Evolutionary conservation across 2,329 filamentous ascomycete species (phyloP).

Genomic region (Grosmannia serpens): DNA sequence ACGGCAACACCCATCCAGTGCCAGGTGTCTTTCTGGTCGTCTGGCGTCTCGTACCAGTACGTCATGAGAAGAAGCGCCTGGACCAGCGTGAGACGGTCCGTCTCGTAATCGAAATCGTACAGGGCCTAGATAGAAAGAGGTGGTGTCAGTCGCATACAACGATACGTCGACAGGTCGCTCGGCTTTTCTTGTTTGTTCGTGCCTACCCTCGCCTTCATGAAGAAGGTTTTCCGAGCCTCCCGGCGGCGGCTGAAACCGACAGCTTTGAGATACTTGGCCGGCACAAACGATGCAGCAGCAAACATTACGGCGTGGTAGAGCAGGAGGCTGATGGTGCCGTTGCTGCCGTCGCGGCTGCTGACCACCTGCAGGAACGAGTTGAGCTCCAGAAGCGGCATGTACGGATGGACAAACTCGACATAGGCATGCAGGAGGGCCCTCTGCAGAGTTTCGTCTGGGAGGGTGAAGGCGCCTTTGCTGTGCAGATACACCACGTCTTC

Average conservation of each 20-base stretch:
- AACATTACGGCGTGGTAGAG: constrained; percentile 96
- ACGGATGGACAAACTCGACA: constrained; percentile 83
- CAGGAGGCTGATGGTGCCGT: constrained; percentile 68
- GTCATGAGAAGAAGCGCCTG: constrained; percentile 87
- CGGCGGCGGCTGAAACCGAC: constrained; percentile 72
- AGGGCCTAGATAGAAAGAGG: constrained; percentile 44
- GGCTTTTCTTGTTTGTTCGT: background rate
- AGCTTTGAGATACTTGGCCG: constrained; percentile 61
- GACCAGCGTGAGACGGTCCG: constrained; percentile 76
- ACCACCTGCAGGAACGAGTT: constrained; percentile 48
- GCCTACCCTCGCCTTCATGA: constrained; percentile 73
- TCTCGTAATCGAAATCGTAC: constrained; percentile 93
- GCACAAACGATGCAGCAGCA: constrained; percentile 77
- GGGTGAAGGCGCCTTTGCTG: constrained; percentile 70
- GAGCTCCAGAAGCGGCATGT: constrained; percentile 77
- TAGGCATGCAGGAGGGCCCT: constrained; percentile 75
- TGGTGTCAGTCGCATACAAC: constrained; percentile 8
- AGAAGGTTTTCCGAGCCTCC: constrained; percentile 76
- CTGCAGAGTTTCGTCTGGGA: constrained; percentile 60
- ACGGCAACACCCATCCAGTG: constrained; percentile 98
- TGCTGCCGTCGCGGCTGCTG: constrained; percentile 54
- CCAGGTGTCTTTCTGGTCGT: constrained; percentile 97
- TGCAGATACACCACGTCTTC: constrained; percentile 78
- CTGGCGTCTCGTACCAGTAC: constrained; percentile 94
- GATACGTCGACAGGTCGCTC: no score